Evolutionary conservation across 73 alveolate genomes (phyloP), one percentile per base, ranked within the genome.

Genomic region (Paramecium sonneborni): DNA sequence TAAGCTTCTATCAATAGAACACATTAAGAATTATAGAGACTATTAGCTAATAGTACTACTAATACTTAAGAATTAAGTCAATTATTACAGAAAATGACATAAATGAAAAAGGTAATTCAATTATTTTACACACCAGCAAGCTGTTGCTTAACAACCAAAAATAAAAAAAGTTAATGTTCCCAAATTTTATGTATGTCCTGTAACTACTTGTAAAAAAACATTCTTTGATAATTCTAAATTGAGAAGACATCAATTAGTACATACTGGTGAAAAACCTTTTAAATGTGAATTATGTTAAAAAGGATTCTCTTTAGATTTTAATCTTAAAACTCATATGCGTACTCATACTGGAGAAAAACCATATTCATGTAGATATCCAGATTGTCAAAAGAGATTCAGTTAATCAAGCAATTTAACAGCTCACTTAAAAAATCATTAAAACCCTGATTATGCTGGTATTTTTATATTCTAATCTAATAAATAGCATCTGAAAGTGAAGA

Each of bases 331-430:
- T 26, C 99, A 97, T 94, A 76, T 97, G 89, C 85, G 99, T 23
- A 97, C 97, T 32, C 99, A 97, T 84, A 97, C 99, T 10, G 99
- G 99, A 12, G 99, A 97, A 90, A 97, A 97, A 70, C 99, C 99
- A 7, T 97, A 97, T 92, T 92, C 92, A 10, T 96, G 98, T 35
- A 92, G 93, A 39, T 92, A 84, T 70, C 98, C 97, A 1, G 98
- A 97, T 38, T 96, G 98, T 58, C 76, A 92, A 44, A 95, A 93
- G 85, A 85, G 97, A 88, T 96, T 96, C 72, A 96, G 96, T 44
- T 95, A 96, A 85, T 85, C 96, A 18, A 84, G 95, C 44, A 95
- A 96, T 93, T 92, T 96, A 43, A 52, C 94, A 18, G 98, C 98
- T 9, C 98, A 96, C 85, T 95, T 93, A 86, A 96, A 93, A 92